Evolutionary conservation across 352 stramenopile species (phyloP).

Genomic region (Phytopythium litorale): DNA sequence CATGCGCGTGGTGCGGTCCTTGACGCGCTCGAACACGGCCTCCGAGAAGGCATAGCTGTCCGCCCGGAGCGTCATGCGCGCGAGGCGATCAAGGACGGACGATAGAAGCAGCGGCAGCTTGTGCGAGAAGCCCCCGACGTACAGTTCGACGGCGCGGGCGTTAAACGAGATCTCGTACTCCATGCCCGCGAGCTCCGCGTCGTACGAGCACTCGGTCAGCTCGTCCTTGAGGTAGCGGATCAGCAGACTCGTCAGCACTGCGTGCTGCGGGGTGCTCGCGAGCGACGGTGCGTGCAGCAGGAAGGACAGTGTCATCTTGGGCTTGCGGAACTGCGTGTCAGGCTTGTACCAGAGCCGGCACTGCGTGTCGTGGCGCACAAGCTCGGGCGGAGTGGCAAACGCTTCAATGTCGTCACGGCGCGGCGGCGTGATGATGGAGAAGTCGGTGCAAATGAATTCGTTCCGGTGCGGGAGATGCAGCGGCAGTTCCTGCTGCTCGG

Average conservation of each 20-base stretch:
- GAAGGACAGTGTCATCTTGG: constrained; percentile 88
- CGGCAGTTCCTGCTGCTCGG: neutral
- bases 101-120: constrained; percentile 84
- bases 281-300: constrained; percentile 59
- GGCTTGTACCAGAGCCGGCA: constrained; percentile 85
- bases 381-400: constrained; percentile 15
- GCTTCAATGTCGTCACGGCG: constrained; percentile 2
- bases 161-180: constrained; percentile 69
- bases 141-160: constrained; percentile 67
- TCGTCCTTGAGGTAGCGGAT: constrained; percentile 79
- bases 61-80: constrained; percentile 32
- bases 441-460: constrained; percentile 78
- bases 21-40: constrained; percentile 76
- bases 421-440: constrained; percentile 46
- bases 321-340: constrained; percentile 89
- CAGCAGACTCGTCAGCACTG: constrained; percentile 73
- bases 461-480: constrained; percentile 62
- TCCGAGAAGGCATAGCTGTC: constrained; percentile 48
- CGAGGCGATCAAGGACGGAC: constrained; percentile 56
- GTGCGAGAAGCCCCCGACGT: constrained; percentile 87
- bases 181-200: constrained; percentile 75
- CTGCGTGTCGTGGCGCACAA: constrained; percentile 42
- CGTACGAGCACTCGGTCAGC: constrained; percentile 78
- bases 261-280: constrained; percentile 52
- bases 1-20: constrained; percentile 78